These are phyloP conservation scores for Kuraishia piskuri DNA, from an alignment of 805 yeast species.

Conservation along the genomic window DNA sequence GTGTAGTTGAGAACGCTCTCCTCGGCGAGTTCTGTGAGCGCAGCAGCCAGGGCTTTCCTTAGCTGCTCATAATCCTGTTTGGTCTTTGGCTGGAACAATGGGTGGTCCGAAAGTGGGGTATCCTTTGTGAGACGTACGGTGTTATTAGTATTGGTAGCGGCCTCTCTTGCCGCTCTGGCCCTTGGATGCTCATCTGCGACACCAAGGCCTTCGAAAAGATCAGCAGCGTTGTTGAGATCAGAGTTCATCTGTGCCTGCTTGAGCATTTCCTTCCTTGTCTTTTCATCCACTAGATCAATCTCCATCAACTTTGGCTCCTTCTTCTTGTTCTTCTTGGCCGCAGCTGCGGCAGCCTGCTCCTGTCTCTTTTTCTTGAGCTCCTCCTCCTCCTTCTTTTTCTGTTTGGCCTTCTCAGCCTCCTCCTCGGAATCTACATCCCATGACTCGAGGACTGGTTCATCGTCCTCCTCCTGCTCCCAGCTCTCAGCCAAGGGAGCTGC, in stretches of 20 bases:
- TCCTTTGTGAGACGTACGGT: slow-evolving; percentile 38
- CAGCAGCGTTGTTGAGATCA: slow-evolving; percentile 90
- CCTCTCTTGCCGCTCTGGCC: slow-evolving; percentile 38
- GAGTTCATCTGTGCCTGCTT: slow-evolving; percentile 75
- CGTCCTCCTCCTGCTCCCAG: slow-evolving; percentile 81
- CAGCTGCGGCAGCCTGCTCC: slow-evolving; percentile 27
- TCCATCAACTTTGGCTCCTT: slow-evolving; percentile 37
- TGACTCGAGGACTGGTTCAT: slow-evolving; percentile 73
- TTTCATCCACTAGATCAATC: slow-evolving; percentile 63
- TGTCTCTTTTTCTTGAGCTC: slow-evolving; percentile 35
- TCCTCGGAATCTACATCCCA: slow-evolving; percentile 87
- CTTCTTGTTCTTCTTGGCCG: slow-evolving; percentile 24
- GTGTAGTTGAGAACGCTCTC: slow-evolving; percentile 61
- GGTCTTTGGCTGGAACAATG: slow-evolving; percentile 76
- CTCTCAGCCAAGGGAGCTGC: slow-evolving; percentile 51
- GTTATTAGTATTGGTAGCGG: slow-evolving; percentile 22
- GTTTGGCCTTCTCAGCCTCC: slow-evolving; percentile 30
- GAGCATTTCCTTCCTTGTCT: slow-evolving; percentile 65
- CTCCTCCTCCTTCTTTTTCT: slow-evolving; percentile 23
- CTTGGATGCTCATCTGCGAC: slow-evolving; percentile 50
- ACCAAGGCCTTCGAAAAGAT: slow-evolving; percentile 70
- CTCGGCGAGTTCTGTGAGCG: slow-evolving; percentile 51
- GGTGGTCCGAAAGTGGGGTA: slow-evolving; percentile 64
- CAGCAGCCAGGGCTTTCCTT: slow-evolving; percentile 60
- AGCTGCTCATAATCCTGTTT: slow-evolving; percentile 75